Base-by-base conservation (phyloP, 2,329 filamentous ascomycete species). In the Pleurostoma richardsiae region DNA sequence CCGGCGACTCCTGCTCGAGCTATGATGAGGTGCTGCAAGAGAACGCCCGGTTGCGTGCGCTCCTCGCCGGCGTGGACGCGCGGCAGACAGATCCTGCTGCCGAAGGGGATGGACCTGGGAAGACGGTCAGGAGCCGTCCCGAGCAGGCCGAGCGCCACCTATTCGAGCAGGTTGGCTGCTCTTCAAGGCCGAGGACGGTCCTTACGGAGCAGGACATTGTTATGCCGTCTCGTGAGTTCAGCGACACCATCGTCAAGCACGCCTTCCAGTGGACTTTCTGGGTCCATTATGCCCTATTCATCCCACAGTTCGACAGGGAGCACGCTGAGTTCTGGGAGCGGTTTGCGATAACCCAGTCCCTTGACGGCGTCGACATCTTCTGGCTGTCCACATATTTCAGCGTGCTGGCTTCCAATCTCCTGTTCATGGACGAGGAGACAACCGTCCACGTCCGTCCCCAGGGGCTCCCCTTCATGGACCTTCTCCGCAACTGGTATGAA, bases 401-500 rank as follows among this genome's bases (percentile, higher is more conserved):
- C 29, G 40, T 42, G 19, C 11, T 42, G 6, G 26, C 40, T 4
- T 28, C 40, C 5, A 42, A 26, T 28, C 40, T 42, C 29, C 26
- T 42, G 40, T 42, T 42, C 40, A 42, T 29, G 40, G 40, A 42
- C 29, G 40, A 42, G 26, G 10, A 42, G 26, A 28, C 26, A 30
- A 42, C 29, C 6, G 10, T 19, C 29, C 19, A 30, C 40, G n/a
- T 19, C 6, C 40, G 29, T 19, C 40, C 40, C 26, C 26, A 26
- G 6, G 29, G 29, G n/a, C 11, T 42, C 26, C 19, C 26, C 29
- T 42, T 42, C 26, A 42, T 29, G 40, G 29, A 29, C 29, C 40
- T 42, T 30, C 40, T 42, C 29, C 40, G 40, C 6, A 42, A 42
- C 26, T 42, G 40, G 40, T 42, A 42, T 29, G 40, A 42, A 30